Percentiles rank a stretch among this genome's conserved stretches.
These are phyloP conservation scores for Linum usitatissimum DNA, from an alignment of 345 rosid genomes.

Conservation along the genomic window DNA sequence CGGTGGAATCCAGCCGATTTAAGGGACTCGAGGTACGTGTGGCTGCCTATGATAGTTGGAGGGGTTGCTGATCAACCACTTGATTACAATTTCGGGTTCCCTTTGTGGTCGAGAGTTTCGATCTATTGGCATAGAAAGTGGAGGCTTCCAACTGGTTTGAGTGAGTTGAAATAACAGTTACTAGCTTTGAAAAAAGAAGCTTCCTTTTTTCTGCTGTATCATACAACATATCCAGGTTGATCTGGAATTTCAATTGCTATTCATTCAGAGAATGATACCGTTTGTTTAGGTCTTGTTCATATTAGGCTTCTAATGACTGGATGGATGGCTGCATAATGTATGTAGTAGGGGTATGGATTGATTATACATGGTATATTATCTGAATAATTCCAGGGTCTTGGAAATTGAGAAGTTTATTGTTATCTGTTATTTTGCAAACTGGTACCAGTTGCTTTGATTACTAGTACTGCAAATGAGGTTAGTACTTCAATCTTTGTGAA, in stretches of 20 bases:
- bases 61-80: constrained; percentile 75
- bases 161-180: constrained; percentile 14
- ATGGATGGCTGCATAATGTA: background rate
- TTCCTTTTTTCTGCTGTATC: constrained; percentile 12
- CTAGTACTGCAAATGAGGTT: background rate
- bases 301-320: constrained; percentile 10
- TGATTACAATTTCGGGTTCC: constrained; percentile 61
- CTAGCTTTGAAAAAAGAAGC: background rate
- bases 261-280: background rate
- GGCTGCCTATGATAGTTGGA: constrained; percentile 74
- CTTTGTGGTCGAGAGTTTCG: constrained; percentile 77
- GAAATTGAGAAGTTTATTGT: background rate
- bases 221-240: constrained; percentile 8
- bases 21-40: constrained; percentile 76
- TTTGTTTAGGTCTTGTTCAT: constrained; percentile 15
- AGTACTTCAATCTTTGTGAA: constrained; percentile 16
- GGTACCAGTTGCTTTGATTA: too few relatives aligned
- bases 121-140: constrained; percentile 90
- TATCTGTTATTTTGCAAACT: background rate
- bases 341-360: background rate
- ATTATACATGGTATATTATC: too few relatives aligned
- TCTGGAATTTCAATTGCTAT: background rate
- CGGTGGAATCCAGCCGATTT: constrained; percentile 89
- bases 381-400: too few relatives aligned
- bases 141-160: constrained; percentile 51